A percentile compares a stretch with the other conserved stretches of the same genome.
Conservation (phyloP, 176 grass and related monocot genomes). For the Raddia guianensis region DNA sequence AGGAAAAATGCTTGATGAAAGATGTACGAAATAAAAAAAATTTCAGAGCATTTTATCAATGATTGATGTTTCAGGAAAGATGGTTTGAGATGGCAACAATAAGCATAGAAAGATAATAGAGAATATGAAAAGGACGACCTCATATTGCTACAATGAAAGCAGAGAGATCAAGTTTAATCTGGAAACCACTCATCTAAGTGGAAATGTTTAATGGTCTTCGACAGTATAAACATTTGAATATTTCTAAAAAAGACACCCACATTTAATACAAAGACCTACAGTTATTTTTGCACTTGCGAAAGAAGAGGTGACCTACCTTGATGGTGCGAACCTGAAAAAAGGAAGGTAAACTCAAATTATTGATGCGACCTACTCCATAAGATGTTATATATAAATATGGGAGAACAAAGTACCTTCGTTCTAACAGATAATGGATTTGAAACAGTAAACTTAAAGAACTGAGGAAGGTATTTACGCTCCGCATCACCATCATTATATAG, state of each 20-base stretch:
- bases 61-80: slow-evolving; percentile 20
- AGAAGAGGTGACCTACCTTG: slow-evolving; percentile 80
- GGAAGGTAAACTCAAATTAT: slow-evolving; percentile 28
- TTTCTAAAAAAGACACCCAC: slow-evolving; percentile 21
- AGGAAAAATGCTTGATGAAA: slow-evolving; percentile 27
- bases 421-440: slow-evolving; percentile 94
- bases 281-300: slow-evolving; percentile 41
- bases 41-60: slow-evolving; percentile 25
- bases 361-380: slow-evolving; percentile 28
- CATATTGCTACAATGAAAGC: slow-evolving; percentile 20
- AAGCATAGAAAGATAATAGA: background rate
- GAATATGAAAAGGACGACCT: slow-evolving; percentile 11
- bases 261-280: slow-evolving; percentile 54
- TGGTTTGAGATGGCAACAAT: background rate
- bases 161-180: slow-evolving; percentile 10
- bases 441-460: slow-evolving; percentile 98
- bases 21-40: slow-evolving; percentile 13
- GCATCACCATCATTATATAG: slow-evolving; percentile 90
- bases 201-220: slow-evolving; percentile 26
- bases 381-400: slow-evolving; percentile 7
- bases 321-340: slow-evolving; percentile 87
- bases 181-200: slow-evolving; percentile 5
- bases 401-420: slow-evolving; percentile 80
- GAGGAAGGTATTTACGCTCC: slow-evolving; percentile 98
- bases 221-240: slow-evolving; percentile 24